These are phyloP conservation scores for Mortierella sp. DNA, from an alignment of 371 early-diverging fungal genomes.

Conservation along the genomic window DNA sequence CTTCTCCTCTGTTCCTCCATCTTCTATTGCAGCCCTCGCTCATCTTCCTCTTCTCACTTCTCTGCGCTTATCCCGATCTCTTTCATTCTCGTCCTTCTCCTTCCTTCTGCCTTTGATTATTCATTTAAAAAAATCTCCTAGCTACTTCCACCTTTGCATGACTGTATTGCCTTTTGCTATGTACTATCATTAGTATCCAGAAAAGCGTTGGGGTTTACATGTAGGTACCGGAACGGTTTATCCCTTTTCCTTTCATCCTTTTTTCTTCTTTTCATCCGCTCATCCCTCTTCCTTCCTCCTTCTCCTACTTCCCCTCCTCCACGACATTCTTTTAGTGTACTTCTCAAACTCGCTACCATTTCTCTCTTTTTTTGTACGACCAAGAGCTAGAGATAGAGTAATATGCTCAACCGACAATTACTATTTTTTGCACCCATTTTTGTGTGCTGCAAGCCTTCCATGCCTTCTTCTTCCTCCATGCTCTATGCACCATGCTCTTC, in stretches of 20 bases:
- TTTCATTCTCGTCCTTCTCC: neutral
- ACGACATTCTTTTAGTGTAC: neutral
- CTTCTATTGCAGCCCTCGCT: neutral
- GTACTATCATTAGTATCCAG: neutral
- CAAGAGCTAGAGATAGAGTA: neutral
- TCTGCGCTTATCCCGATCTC: too few species aligned
- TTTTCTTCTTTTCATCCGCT: neutral
- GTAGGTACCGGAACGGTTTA: neutral
- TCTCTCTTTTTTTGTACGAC: neutral
- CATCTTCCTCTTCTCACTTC: neutral
- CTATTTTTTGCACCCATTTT: neutral
- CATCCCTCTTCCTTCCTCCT: neutral
- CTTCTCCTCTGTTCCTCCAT: neutral
- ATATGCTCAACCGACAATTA: neutral
- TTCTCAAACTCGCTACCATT: neutral
- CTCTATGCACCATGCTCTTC: neutral
- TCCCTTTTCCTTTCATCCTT: neutral
- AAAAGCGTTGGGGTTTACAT: neutral
- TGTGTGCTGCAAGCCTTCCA: neutral
- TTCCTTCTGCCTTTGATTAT: neutral
- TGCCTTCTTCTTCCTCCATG: neutral
- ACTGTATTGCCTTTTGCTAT: neutral
- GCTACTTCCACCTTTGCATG: neutral
- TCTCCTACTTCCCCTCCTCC: neutral
- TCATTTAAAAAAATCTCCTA: neutral